Evolutionary conservation across 352 stramenopile species (phyloP), one percentile per base, ranked within the genome.

Genomic region (Globisporangium takayamanum): DNA sequence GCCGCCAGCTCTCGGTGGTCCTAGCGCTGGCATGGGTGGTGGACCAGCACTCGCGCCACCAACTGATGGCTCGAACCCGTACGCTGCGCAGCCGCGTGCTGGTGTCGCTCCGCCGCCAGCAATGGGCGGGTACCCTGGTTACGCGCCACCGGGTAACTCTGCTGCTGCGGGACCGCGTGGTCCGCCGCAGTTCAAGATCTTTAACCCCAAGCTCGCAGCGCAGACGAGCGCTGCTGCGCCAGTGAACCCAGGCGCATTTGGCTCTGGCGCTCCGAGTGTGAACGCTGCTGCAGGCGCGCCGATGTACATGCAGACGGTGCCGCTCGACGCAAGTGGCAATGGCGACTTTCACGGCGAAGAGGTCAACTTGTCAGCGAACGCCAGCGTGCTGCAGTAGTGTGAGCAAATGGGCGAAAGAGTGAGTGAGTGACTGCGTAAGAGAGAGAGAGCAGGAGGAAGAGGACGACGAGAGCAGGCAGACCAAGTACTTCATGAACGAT

Each of bases 121-220:
- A 47, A 47, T 45, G 45, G 72, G 74, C 3, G 76, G 67, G 0
- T 85, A 84, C 57, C 57, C 63, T 3, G 53, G 45, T 0, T 60
- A 61, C 47, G 60, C 64, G 2, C 55, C 57, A 12, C 48, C 28
- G 2, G 28, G 28, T 3, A 33, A 33, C 28, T 33, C 75, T 11
- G 46, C 52, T 14, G 25, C 60, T 30, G 28, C 44, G 0, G 39
- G 49, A 47, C 56, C 59, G 0, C 70, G 70, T 11, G 70, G 67
- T 0, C 70, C 81, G 4, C 81, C 84, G 49, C 84, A 94, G 61
- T 94, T 94, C 63, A 94, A 92, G 73, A 94, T 94, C 62, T 94
- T 94, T 49, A 94, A 92, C 60, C 84, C 84, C 14, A 87, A 87
- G 64, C 57, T 87, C 20, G 73, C 75, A 10, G 72, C 61, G 44